A percentile compares a stretch with the other conserved stretches of the same genome.
Conservation (phyloP, 345 rosid genomes). For the Excoecaria agallocha region DNA sequence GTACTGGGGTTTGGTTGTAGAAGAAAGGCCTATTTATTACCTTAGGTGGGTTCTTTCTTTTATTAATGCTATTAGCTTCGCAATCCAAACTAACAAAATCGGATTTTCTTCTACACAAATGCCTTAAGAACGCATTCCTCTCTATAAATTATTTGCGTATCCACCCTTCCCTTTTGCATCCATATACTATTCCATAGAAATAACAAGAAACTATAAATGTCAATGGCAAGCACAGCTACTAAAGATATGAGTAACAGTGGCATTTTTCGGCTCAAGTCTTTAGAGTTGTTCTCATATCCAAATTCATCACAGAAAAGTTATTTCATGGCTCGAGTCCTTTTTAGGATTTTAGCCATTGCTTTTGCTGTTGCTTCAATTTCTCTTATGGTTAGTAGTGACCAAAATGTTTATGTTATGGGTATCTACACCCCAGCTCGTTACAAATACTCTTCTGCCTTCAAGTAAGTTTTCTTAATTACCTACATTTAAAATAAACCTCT, state of each 20-base stretch:
- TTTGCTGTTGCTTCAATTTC: conserved; percentile 37
- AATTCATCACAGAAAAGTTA: conserved; percentile 8
- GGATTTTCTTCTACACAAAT: no score
- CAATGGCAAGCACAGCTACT: conserved; percentile 12
- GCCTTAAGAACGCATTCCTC: background rate
- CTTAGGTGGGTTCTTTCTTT: no score
- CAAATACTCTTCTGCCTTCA: conserved; percentile 41
- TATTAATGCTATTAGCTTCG: no score
- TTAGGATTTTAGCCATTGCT: conserved; percentile 41
- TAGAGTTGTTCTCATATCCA: background rate
- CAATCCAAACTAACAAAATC: no score
- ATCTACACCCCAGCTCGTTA: conserved; percentile 32
- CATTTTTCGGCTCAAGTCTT: background rate
- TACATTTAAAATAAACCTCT: no score
- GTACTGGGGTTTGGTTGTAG: no score
- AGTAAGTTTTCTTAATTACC: conserved; percentile 29
- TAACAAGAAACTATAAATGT: background rate
- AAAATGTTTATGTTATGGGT: conserved; percentile 28
- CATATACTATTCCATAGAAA: no score
- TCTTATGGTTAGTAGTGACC: conserved; percentile 36
- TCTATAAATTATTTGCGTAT: background rate
- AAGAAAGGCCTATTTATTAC: no score
- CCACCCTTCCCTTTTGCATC: no score
- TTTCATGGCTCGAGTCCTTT: conserved; percentile 31
- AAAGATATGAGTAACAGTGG: background rate